Conservation (phyloP, 2,329 filamentous ascomycete genomes). For the Claviceps spartinae region DNA sequence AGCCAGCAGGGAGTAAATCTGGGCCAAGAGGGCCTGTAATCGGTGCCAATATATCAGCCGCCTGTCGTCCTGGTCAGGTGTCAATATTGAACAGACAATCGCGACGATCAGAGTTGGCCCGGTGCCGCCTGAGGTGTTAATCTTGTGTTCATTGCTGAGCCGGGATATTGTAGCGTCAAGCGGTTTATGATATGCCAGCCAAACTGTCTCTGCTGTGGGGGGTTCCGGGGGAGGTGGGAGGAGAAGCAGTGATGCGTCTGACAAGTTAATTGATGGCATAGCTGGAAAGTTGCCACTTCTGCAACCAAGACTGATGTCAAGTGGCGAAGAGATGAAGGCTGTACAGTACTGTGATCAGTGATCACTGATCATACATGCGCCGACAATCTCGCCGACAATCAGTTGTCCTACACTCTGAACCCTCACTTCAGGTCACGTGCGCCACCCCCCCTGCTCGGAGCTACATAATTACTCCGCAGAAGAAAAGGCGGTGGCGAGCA, state of each 20-base stretch:
- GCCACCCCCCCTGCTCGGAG: no score
- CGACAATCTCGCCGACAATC: no score
- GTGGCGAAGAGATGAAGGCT: neutral
- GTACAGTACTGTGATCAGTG: neutral
- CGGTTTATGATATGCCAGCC: constrained; percentile 45
- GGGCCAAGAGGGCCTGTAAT: constrained; percentile 62
- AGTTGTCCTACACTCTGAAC: no score
- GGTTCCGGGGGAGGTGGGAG: constrained; percentile 50
- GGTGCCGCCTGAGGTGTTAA: constrained; percentile 18
- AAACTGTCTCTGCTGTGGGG: constrained; percentile 35
- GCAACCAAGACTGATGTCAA: neutral
- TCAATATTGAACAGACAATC: constrained; percentile 49
- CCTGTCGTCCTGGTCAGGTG: constrained; percentile 25
- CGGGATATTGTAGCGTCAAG: constrained; percentile 39
- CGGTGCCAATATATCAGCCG: constrained; percentile 42
- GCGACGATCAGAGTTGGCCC: constrained; percentile 36
- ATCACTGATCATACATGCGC: neutral
- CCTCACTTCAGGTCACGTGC: no score
- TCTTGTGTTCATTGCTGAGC: constrained; percentile 22
- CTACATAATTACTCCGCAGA: no score
- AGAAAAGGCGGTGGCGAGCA: constrained; percentile 1
- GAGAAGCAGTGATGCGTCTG: constrained; percentile 38
- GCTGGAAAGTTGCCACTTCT: neutral
- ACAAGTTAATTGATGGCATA: neutral
- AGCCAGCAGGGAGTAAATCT: constrained; percentile 65